A percentile compares a stretch with the other conserved stretches of the same genome.
Evolutionary conservation across 78 protist genomes (phyloP).

Genomic region (Anaeramoeba ignava): DNA sequence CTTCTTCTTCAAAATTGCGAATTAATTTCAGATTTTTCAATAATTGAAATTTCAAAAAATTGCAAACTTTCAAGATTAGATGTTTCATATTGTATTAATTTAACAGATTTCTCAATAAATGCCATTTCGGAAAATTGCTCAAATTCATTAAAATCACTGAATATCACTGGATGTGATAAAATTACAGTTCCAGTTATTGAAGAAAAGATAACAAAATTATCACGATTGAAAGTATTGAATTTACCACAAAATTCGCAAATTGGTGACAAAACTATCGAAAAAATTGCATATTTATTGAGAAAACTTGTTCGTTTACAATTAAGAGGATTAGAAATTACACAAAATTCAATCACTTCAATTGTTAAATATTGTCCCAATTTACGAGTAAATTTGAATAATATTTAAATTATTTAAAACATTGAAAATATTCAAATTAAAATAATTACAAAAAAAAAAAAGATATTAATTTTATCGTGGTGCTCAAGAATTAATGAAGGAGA

Average conservation of each 20-base stretch:
- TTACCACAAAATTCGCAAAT: neutral
- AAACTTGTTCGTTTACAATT: neutral
- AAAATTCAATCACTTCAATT: neutral
- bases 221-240: neutral
- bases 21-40: neutral
- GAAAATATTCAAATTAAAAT: no score
- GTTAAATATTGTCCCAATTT: neutral
- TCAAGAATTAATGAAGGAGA: neutral
- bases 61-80: neutral
- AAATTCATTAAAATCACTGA: neutral
- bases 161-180: neutral
- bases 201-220: neutral
- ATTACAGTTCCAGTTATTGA: neutral
- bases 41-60: neutral
- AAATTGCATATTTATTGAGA: neutral
- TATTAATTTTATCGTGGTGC: constrained; percentile 1
- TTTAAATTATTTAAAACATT: no score
- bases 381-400: no score
- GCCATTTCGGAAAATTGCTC: neutral
- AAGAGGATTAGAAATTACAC: neutral
- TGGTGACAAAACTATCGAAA: neutral
- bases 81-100: neutral
- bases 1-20: neutral
- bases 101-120: neutral
- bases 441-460: no score